Conservation (phyloP, 2,329 filamentous ascomycete species). For the Geoglossum cookeanum region DNA sequence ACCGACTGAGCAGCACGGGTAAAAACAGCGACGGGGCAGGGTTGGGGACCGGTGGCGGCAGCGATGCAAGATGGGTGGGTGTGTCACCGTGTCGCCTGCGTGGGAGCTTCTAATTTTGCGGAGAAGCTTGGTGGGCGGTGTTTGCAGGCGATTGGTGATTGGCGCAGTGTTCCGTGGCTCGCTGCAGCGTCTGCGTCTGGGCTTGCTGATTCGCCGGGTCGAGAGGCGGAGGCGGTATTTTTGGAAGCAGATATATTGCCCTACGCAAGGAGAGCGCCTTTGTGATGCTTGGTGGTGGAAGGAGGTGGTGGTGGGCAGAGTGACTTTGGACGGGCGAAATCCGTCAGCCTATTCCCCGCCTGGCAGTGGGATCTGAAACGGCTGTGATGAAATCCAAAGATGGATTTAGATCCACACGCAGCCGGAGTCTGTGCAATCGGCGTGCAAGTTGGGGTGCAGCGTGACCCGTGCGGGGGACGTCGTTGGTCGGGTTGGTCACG, state of each 20-base stretch:
- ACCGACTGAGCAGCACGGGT: neutral
- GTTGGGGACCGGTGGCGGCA: neutral
- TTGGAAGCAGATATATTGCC: neutral
- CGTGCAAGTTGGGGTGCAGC: no score
- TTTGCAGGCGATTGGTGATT: neutral
- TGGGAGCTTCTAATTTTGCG: slow-evolving; percentile 2
- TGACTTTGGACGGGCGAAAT: neutral
- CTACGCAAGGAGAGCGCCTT: neutral
- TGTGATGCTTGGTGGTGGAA: no score
- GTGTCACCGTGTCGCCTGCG: neutral
- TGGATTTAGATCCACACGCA: neutral
- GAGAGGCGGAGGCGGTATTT: neutral
- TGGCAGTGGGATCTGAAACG: slow-evolving; percentile 1
- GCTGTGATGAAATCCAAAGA: neutral
- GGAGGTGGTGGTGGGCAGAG: neutral
- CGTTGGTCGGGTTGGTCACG: no score
- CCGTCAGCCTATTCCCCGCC: neutral
- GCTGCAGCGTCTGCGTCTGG: neutral
- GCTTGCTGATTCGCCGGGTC: neutral
- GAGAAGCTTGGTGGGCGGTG: neutral
- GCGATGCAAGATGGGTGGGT: neutral
- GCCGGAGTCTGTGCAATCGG: neutral
- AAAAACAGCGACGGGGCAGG: neutral
- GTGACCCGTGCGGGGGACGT: no score
- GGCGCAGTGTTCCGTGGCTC: neutral